Evolutionary conservation across 495 filamentous ascomycete genomes (phyloP).

Genomic region (Penicillium pancosmium): DNA sequence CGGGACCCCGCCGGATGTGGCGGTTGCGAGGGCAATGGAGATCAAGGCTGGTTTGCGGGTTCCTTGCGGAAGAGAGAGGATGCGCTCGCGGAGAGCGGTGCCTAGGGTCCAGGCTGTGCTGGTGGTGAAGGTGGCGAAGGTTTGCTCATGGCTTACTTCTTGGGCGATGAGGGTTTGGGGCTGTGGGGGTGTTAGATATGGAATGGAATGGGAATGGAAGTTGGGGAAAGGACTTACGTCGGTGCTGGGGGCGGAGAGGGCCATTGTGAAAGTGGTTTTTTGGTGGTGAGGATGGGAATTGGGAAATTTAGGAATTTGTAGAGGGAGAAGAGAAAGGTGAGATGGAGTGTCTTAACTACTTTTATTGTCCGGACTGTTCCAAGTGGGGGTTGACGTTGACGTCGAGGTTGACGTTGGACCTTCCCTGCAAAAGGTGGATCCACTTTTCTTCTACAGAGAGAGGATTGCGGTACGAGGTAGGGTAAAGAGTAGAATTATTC

Average conservation of each 20-base stretch:
- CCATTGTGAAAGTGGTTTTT: conserved; percentile 24
- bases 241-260: conserved; percentile 40
- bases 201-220: background rate
- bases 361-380: background rate
- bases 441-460: too few relatives aligned
- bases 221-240: conserved; percentile 32
- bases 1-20: conserved; percentile 39
- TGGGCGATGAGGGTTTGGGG: conserved; percentile 50
- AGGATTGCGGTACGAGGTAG: too few relatives aligned
- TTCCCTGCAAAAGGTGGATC: conserved; percentile 1
- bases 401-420: conserved; percentile 6
- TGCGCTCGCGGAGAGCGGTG: conserved; percentile 60
- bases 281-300: background rate
- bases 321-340: background rate
- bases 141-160: conserved; percentile 52
- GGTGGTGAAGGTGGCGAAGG: conserved; percentile 64
- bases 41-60: conserved; percentile 60
- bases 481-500: too few relatives aligned
- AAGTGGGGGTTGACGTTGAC: conserved; percentile 4
- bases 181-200: conserved; percentile 29
- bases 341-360: background rate
- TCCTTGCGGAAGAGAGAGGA: conserved; percentile 52
- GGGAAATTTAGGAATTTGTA: background rate
- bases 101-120: conserved; percentile 70
- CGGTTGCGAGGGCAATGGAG: conserved; percentile 58